Evolutionary conservation across 345 rosid genomes (phyloP).

Genomic region (Theobroma cacao): DNA sequence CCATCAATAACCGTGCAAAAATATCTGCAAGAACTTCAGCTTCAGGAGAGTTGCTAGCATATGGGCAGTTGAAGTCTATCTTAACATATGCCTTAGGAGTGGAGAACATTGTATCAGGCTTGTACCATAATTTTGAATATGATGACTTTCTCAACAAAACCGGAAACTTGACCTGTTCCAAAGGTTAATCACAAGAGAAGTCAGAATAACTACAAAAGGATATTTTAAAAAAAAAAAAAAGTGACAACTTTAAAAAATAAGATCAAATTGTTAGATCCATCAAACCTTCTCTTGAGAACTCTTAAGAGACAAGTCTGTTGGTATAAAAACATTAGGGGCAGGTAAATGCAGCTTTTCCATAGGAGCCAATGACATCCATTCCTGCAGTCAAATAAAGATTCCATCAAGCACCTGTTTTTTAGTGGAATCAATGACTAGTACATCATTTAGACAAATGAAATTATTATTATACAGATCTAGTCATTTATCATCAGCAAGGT

Average conservation of each 20-base stretch:
- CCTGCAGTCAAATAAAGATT: constrained; percentile 45
- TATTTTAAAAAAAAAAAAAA: too few relatives aligned
- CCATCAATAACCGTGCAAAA: constrained; percentile 73
- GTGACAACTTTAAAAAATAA: neutral
- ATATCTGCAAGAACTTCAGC: constrained; percentile 69
- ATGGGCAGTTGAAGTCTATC: constrained; percentile 83
- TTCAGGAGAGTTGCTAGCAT: constrained; percentile 70
- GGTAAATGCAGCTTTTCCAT: constrained; percentile 72
- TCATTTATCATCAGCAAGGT: constrained; percentile 13
- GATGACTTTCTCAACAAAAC: constrained; percentile 58
- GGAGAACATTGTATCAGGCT: constrained; percentile 78
- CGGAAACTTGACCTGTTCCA: constrained; percentile 60
- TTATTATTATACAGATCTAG: neutral
- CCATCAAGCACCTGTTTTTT: neutral
- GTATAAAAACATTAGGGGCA: constrained; percentile 65
- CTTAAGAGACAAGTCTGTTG: constrained; percentile 81
- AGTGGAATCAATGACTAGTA: constrained; percentile 7
- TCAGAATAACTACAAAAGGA: neutral
- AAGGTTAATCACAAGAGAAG: constrained; percentile 22
- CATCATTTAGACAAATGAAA: neutral
- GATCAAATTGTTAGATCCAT: constrained; percentile 3
- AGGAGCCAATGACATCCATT: constrained; percentile 70
- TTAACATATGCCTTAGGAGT: constrained; percentile 79
- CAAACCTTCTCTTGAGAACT: constrained; percentile 58
- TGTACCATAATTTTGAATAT: constrained; percentile 74